Base-by-base conservation (phyloP, 768 basidiomycete species). In the Clavaria fumosa region DNA sequence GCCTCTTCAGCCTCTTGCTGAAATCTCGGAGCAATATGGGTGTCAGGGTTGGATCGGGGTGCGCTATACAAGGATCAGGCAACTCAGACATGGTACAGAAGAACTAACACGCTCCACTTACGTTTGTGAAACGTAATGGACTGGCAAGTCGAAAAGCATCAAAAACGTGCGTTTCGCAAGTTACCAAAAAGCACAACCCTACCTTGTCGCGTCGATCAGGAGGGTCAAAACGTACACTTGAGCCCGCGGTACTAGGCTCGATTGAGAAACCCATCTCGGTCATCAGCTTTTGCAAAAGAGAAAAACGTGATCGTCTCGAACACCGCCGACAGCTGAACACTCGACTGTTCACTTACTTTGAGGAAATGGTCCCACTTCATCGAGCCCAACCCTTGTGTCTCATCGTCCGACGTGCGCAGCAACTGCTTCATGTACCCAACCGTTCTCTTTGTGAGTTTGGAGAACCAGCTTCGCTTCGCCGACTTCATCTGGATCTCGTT, bases 361-460 rank as follows among this genome's bases (percentile, higher is more conserved):
- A 84, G 50, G 51, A 88, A 83, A 40, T 70, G 59, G 23, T 85
- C 78, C 84, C 84, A 85, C 43, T 77, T 76, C 75, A 88, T 72
- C 15, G 70, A 51, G 17, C 64, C 58, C 35, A 61, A 50, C 4
- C 74, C 75, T 41, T 64, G 58, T 40, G 63, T 72, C 34, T 72
- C 66, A 38, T 74, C 71, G 20, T 69, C 63, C 23, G 65, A 56
- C 5, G 70, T 70, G 27, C 62, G 60, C 40, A 85, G 50, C 5
- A 85, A 55, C 51, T 78, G 75, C 34, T 75, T 72, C 75, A 83
- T 73, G 31, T 63, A 62, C 14, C 51, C 58, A 22, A 56, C 60
- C 3, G 76, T 67, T 54, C 69, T 81, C 57, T 73, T 78, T 38
- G 64, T 59, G 27, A 81, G 50, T 36, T 60, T 70, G 10, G 61